Conservation (phyloP, 352 stramenopile species). For the Pythium utonaiense region DNA sequence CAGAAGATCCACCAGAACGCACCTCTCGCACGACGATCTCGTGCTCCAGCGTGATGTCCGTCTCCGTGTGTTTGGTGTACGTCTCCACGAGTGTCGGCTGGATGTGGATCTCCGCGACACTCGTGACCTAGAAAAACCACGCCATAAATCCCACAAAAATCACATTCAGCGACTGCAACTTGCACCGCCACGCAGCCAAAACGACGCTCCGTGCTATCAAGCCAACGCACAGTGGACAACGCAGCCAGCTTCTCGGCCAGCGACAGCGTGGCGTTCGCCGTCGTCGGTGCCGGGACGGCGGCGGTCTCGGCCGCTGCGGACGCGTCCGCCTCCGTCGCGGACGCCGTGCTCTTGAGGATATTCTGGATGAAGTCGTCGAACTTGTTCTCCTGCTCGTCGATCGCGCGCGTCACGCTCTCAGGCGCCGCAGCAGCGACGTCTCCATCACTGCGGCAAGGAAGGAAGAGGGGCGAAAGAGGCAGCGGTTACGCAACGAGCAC, state of each 20-base stretch:
- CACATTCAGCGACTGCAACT: background rate
- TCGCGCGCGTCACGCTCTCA: slow-evolving; percentile 51
- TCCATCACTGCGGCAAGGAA: slow-evolving; percentile 30
- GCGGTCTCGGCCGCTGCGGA: background rate
- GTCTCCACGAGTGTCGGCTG: slow-evolving; percentile 77
- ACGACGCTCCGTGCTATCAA: background rate
- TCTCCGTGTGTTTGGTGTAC: slow-evolving; percentile 84
- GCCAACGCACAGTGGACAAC: slow-evolving; percentile 54
- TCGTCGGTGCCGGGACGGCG: background rate
- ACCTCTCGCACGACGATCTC: slow-evolving; percentile 62
- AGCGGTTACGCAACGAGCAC: background rate
- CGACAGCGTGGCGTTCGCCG: slow-evolving; percentile 35
- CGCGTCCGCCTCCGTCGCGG: background rate
- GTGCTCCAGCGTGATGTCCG: slow-evolving; percentile 77
- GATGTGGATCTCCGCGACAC: slow-evolving; percentile 78
- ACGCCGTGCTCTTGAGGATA: slow-evolving; percentile 62
- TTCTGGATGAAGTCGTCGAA: slow-evolving; percentile 86
- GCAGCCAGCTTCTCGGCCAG: slow-evolving; percentile 72
- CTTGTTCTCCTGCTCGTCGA: slow-evolving; percentile 52
- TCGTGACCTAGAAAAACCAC: slow-evolving; percentile 38
- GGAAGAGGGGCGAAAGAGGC: background rate
- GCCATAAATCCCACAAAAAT: background rate
- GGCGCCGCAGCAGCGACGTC: slow-evolving; percentile 32
- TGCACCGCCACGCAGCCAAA: background rate
- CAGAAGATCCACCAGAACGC: background rate